Evolutionary conservation across 176 grass and related monocot species (phyloP).

Genomic region (Musa acuminata): DNA sequence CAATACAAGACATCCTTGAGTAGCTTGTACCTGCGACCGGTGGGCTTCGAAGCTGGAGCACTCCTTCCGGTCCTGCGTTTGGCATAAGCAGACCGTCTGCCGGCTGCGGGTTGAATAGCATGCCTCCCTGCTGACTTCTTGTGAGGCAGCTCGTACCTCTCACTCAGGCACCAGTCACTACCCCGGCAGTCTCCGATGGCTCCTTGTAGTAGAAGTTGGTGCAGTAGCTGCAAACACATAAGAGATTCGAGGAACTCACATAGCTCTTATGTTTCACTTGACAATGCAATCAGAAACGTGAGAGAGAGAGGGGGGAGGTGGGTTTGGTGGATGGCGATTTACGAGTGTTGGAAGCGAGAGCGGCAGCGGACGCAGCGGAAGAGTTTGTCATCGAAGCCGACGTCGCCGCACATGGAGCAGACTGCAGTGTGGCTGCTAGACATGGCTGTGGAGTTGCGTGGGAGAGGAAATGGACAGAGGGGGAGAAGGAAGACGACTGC

Average conservation of each 20-base stretch:
- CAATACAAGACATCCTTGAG: constrained; percentile 91
- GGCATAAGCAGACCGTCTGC: background rate
- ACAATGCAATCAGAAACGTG: too few species aligned
- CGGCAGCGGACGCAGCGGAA: constrained; percentile 72
- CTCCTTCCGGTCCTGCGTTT: background rate
- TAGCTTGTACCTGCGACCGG: constrained; percentile 91
- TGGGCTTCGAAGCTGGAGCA: constrained; percentile 32
- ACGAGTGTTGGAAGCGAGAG: constrained; percentile 85
- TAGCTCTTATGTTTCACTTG: background rate
- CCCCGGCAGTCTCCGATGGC: constrained; percentile 26
- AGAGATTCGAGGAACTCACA: background rate
- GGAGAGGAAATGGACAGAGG: constrained; percentile 9
- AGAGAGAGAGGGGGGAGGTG: background rate
- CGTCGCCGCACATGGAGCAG: constrained; percentile 93
- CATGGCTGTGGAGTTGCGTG: constrained; percentile 11
- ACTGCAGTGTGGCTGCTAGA: constrained; percentile 23
- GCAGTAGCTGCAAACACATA: constrained; percentile 51
- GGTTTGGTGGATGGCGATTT: background rate
- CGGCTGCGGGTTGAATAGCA: background rate
- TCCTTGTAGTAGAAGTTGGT: constrained; percentile 78
- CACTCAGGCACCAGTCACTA: constrained; percentile 82
- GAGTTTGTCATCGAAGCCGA: constrained; percentile 92
- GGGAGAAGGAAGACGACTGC: constrained; percentile 12
- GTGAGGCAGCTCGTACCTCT: constrained; percentile 29
- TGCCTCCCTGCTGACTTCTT: constrained; percentile 23